Base-by-base conservation (phyloP, 2,329 filamentous ascomycete genomes). In the Epichloe hybrida region DNA sequence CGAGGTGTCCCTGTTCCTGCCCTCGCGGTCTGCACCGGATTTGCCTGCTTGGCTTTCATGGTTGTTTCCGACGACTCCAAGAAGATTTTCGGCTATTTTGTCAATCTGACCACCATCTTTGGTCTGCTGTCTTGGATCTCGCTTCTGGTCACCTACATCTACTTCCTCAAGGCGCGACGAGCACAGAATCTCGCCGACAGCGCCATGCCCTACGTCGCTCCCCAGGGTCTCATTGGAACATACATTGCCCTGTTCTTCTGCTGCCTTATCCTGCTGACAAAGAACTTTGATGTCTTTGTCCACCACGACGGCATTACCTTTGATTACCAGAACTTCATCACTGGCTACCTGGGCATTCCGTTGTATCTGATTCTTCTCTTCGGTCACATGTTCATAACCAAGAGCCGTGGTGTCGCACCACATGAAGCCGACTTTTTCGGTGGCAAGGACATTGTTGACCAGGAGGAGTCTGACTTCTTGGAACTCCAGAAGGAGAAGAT, bases 271-370 rank as follows among this genome's bases (percentile, higher is more conserved):
- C 78, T 84, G 2, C 62, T 94, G 48, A 91, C 87, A 61, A 94
- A 93, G 76, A 90, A 88, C 73, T 93, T 81, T 67, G 74, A 78
- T 51, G 82, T 84, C 53, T 93, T 93, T 66, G 72, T 79, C 54
- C 64, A 58, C 61, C 69, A 57, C 72, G 74, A 67, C 58, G 58
- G 64, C 51, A 73, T 73, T 49, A 71, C 71, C 48, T 86, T 86
- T 56, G 79, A 85, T 65, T 85, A 85, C 72, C 81, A 84, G 71
- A 82, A 77, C 59, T 89, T 90, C 67, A 79, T 90, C 64, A 88
- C 83, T 0, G 83, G 83, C 27, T 89, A 89, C 64, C 70, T 85
- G 7, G 86, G 85, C 48, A 88, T 90, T 57, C 86, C 86, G 1
- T 66, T 90, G 21, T 90, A 88, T 65, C 65, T 89, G 17, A 69